Evolutionary conservation across 768 basidiomycete species (phyloP).

Genomic region (Trametes sanguinea): DNA sequence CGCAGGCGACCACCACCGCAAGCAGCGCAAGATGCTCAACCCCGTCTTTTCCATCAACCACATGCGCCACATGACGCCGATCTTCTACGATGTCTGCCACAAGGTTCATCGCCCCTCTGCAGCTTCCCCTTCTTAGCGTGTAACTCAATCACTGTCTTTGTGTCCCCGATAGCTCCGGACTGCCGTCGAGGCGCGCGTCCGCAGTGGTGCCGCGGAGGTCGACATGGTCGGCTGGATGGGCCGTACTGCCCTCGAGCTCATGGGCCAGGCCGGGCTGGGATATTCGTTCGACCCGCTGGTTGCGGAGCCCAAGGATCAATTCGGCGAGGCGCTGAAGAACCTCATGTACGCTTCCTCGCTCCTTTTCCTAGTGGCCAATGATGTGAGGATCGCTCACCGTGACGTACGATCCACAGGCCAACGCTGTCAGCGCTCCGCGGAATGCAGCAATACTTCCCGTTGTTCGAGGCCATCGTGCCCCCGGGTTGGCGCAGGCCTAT

Average conservation of each 20-base stretch:
- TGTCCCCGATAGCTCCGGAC: slow-evolving; percentile 23
- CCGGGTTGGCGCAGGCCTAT: slow-evolving; percentile 38
- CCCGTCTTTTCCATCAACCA: slow-evolving; percentile 33
- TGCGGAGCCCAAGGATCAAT: slow-evolving; percentile 29
- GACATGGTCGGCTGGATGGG: slow-evolving; percentile 30
- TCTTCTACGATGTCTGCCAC: slow-evolving; percentile 28
- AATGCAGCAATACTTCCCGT: slow-evolving; percentile 46
- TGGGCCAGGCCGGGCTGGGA: slow-evolving; percentile 50
- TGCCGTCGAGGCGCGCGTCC: slow-evolving; percentile 42
- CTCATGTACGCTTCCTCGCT: slow-evolving; percentile 30
- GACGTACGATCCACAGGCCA: slow-evolving; percentile 20
- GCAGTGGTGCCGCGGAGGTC: slow-evolving; percentile 11
- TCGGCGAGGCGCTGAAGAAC: slow-evolving; percentile 18
- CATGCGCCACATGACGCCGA: slow-evolving; percentile 29
- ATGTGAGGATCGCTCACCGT: slow-evolving; percentile 32
- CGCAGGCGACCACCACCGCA: slow-evolving; percentile 32
- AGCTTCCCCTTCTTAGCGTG: no score
- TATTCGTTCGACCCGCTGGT: slow-evolving; percentile 39
- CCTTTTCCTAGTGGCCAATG: not conserved
- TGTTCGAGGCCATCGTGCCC: slow-evolving; percentile 36
- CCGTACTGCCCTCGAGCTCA: slow-evolving; percentile 35
- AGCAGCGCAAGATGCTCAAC: slow-evolving; percentile 35
- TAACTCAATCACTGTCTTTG: not conserved
- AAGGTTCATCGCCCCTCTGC: slow-evolving; percentile 12
- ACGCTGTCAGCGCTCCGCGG: slow-evolving; percentile 35